phyloP scores from a whole-genome alignment of 805 yeast genomes.

The Candida peoriensis region DNA sequence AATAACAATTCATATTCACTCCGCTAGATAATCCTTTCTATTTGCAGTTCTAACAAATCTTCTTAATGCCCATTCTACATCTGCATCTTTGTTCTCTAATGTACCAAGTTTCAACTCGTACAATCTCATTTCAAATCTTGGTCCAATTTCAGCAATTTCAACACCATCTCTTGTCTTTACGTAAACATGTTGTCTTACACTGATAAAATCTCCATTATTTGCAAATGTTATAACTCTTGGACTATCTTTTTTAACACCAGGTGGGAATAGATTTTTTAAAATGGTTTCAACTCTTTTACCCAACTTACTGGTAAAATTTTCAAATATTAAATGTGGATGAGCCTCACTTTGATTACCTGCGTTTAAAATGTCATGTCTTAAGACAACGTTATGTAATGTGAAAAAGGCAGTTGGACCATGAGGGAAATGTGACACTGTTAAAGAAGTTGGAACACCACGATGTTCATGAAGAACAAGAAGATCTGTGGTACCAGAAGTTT shows the following conservation, averaged over 20 bases:
- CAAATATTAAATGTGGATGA: conserved; percentile 91
- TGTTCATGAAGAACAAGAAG: conserved; percentile 88
- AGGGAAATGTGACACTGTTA: conserved; percentile 92
- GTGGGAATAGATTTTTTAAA: conserved; percentile 88
- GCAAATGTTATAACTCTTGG: conserved; percentile 91
- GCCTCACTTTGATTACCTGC: conserved; percentile 87
- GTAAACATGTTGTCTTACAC: conserved; percentile 93
- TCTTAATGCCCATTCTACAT: conserved; percentile 93
- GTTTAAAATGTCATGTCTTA: conserved; percentile 86
- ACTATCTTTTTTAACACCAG: conserved; percentile 89
- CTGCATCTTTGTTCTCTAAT: conserved; percentile 92
- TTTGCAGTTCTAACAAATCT: conserved; percentile 93
- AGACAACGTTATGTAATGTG: conserved; percentile 88
- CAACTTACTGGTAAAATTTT: conserved; percentile 73
- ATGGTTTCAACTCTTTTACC: conserved; percentile 80
- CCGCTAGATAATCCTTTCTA: conserved; percentile 76
- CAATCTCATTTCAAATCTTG: conserved; percentile 95
- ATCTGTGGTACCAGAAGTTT: conserved; percentile 77
- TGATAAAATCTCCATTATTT: conserved; percentile 85
- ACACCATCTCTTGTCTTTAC: conserved; percentile 85
- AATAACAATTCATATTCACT: conserved; percentile 4
- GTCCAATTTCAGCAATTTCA: conserved; percentile 94
- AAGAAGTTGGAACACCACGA: conserved; percentile 94
- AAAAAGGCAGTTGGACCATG: conserved; percentile 97
- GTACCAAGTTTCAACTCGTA: conserved; percentile 88